Conservation (phyloP, 1,284 basidiomycete genomes). For the Cronartium quercuum region DNA sequence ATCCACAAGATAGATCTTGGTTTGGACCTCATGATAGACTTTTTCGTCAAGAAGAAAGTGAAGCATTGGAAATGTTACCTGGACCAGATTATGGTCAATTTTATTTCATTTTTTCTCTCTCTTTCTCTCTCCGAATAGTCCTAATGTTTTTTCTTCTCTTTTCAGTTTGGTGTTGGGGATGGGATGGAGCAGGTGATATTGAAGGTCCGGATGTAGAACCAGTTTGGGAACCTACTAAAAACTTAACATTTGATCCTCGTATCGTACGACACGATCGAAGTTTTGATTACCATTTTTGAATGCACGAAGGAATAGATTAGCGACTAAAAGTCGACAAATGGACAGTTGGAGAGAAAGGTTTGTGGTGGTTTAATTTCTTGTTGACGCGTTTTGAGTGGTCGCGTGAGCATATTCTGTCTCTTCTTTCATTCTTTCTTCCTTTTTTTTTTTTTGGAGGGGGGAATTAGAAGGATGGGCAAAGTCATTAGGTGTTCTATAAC, state of each 20-base stretch:
- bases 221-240: constrained; percentile 80
- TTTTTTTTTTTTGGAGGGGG: too few species aligned
- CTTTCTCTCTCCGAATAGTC: not conserved
- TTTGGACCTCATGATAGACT: constrained; percentile 88
- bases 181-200: constrained; percentile 92
- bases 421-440: too few species aligned
- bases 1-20: constrained; percentile 90
- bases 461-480: not conserved
- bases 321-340: not conserved
- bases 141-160: constrained; percentile 10
- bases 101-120: not conserved
- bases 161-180: constrained; percentile 95
- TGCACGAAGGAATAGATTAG: not conserved
- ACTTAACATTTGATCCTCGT: constrained; percentile 59
- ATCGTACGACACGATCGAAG: constrained; percentile 68
- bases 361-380: not conserved
- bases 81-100: constrained; percentile 78
- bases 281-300: constrained; percentile 40
- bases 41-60: constrained; percentile 76
- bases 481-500: not conserved
- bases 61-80: constrained; percentile 64
- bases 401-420: too few species aligned
- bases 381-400: not conserved
- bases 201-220: constrained; percentile 78
- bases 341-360: not conserved